Evolutionary conservation across 345 rosid species (phyloP), one percentile per base, ranked within the genome.

Genomic region (Eutrema yunnanense): DNA sequence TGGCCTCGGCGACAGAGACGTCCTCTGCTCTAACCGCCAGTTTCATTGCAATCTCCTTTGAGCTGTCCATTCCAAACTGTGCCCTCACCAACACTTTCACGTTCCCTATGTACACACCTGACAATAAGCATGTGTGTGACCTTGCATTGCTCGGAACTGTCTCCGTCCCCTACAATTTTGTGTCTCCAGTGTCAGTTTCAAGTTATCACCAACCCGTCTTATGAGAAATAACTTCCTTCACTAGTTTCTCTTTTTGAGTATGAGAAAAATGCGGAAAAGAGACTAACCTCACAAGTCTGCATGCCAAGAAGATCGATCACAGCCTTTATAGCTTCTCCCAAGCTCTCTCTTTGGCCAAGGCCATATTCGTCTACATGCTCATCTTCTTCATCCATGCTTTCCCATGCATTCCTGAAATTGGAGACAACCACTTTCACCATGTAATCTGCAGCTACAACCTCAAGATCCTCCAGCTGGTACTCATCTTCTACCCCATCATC

Each of bases 401-500:
- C 97, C 99, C 99, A 95, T 60, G 93, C 99, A 80, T 89, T 92
- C 78, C 96, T 86, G 92, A 95, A 95, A 80, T 95, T 95, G 55
- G 97, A 80, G 69, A 92, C 94, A 4, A 86, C 89, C 9, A 95
- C 93, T 79, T 88, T 88, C 83, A 84, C 72, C 86, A 95, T 84
- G 84, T 87, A 92, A 81, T 95, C 98, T 3, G 92, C 96, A 52
- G 99, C 81, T 76, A 88, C 93, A 59, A 95, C 90, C 84, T 95
- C 99, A 52, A 95, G 84, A 16, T 95, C 99, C 86, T 95, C 99
- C 58, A 95, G 81, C 81, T 92, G 99, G 80, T 95, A 95, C 70
- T 95, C 97, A 81, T 95, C 99, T 50, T 95, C 99, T 26, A 95
- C 96, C 4, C 97, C 99, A 77, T 95, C 99, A 8, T 92, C 99